Percentiles rank a stretch among this genome's conserved stretches.
These are phyloP conservation scores for Haplographium delicatum DNA, from an alignment of 495 filamentous ascomycete species.

Conservation along the genomic window DNA sequence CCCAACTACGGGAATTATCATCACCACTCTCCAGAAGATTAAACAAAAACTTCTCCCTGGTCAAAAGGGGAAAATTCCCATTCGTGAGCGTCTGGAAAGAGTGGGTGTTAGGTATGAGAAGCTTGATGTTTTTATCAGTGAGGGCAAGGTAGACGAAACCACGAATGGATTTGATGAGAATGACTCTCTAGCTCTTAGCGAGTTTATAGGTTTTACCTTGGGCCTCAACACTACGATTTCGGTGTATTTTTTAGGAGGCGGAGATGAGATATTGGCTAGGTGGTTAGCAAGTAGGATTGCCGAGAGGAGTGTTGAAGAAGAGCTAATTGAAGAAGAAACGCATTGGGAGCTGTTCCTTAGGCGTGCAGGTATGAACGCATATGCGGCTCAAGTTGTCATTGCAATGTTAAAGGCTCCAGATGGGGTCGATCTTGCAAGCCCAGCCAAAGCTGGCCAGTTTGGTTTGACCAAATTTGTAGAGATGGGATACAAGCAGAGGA, in stretches of 20 bases:
- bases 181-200: conserved; percentile 48
- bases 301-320: conserved; percentile 4
- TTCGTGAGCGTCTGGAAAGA: conserved; percentile 52
- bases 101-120: conserved; percentile 60
- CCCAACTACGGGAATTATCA: conserved; percentile 60
- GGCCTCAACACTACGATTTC: conserved; percentile 36
- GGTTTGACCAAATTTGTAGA: conserved; percentile 53
- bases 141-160: conserved; percentile 36
- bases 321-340: conserved; percentile 46
- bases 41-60: conserved; percentile 69
- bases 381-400: conserved; percentile 69
- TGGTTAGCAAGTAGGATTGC: conserved; percentile 38
- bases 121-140: conserved; percentile 65
- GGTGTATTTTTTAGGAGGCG: conserved; percentile 53
- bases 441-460: conserved; percentile 23
- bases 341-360: conserved; percentile 71
- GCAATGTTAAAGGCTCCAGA: conserved; percentile 38
- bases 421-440: conserved; percentile 15
- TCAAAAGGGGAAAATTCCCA: conserved; percentile 37
- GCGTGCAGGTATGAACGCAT: conserved; percentile 71
- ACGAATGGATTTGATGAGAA: conserved; percentile 35
- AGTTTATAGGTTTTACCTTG: conserved; percentile 48
- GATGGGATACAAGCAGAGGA: conserved; percentile 47
- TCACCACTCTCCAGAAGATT: conserved; percentile 67
- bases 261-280: conserved; percentile 47